A percentile compares a stretch with the other conserved stretches of the same genome.
phyloP scores from a whole-genome alignment of 768 basidiomycete species.

The Lentinula lateritia region DNA sequence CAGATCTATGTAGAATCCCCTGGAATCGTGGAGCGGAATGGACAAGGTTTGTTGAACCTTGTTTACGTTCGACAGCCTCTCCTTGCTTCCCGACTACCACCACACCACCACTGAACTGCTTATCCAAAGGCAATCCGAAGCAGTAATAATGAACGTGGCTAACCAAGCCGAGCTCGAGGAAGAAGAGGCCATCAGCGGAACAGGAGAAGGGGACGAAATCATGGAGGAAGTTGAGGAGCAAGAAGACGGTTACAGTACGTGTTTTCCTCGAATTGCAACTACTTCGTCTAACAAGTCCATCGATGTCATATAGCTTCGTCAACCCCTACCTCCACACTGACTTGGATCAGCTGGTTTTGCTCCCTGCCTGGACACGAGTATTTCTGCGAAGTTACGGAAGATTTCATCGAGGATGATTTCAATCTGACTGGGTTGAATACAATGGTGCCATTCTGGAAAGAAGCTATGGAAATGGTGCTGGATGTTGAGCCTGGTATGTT shows the following conservation, averaged over 20 bases:
- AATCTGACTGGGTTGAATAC: slow-evolving; percentile 94
- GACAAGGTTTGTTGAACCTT: too few species aligned
- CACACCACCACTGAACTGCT: not conserved
- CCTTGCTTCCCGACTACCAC: not conserved
- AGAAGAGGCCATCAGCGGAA: slow-evolving; percentile 56
- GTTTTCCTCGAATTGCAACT: slow-evolving; percentile 11
- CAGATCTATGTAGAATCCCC: too few species aligned
- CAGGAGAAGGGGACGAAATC: slow-evolving; percentile 58
- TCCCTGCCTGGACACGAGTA: slow-evolving; percentile 94
- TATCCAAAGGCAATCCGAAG: not conserved
- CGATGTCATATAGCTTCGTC: slow-evolving; percentile 58
- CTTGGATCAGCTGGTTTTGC: slow-evolving; percentile 97
- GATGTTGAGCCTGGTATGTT: slow-evolving; percentile 95
- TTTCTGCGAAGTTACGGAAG: slow-evolving; percentile 96
- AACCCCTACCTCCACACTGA: slow-evolving; percentile 85
- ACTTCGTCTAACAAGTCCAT: slow-evolving; percentile 7
- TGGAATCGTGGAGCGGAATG: too few species aligned
- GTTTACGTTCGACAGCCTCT: not conserved
- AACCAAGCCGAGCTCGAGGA: slow-evolving; percentile 48
- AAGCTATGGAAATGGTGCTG: slow-evolving; percentile 99
- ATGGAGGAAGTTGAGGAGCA: slow-evolving; percentile 82
- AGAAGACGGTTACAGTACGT: slow-evolving; percentile 77
- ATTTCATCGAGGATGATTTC: slow-evolving; percentile 99
- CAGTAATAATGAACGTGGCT: not conserved
- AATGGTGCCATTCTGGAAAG: slow-evolving; percentile 99